Base-by-base conservation (phyloP, 306 rosid genomes). In the Corylus americana region DNA sequence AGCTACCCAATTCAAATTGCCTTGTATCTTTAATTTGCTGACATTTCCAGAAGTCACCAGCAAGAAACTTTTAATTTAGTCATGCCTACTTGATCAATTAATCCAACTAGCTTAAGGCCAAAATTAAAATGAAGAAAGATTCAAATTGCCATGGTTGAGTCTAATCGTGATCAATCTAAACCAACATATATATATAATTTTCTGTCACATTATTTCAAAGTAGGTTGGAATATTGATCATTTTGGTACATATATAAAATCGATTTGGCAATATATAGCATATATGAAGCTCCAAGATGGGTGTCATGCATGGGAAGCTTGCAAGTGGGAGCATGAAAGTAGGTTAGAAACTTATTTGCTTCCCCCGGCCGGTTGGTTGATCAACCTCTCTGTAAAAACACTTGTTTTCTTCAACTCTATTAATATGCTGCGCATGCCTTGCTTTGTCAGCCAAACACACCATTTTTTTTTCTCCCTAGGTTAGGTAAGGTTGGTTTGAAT, bases 401-500 rank as follows among this genome's bases (percentile, higher is more conserved):
- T 44, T 45, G 9, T 9, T 0, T 47, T 17, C 13, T 55, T 74
- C 78, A 14, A 75, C 16, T 58, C 53, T 12, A 35, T 39, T n/a
- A 2, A 11, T 53, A 7, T 13, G 55, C 17, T n/a, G 35, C 35
- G 35, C 35, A 31, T 31, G 1, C 16, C 8, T 17, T 37, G 48
- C 20, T 13, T 67, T 68, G 35, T 44, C 79, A 16, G 13, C 73
- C 49, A 39, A 71, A 68, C 0, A 49, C 7, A 9, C 72, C 31
- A 17, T 0, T 4, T 18, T 35, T 35, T 42, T 9, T 47, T 70
- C 25, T 77, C 82, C 73, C 11, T 8, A 11, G 18, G 37, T 73
- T 77, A 39, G 82, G 77, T 83, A 50, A 73, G 55, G 68, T 74
- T 74, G 86, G 76, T 78, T 74, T 73, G 79, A 73, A 55, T 11